Percentiles rank a stretch among this genome's conserved stretches.
Conservation (phyloP, 345 rosid genomes). For the Isatis tinctoria region DNA sequence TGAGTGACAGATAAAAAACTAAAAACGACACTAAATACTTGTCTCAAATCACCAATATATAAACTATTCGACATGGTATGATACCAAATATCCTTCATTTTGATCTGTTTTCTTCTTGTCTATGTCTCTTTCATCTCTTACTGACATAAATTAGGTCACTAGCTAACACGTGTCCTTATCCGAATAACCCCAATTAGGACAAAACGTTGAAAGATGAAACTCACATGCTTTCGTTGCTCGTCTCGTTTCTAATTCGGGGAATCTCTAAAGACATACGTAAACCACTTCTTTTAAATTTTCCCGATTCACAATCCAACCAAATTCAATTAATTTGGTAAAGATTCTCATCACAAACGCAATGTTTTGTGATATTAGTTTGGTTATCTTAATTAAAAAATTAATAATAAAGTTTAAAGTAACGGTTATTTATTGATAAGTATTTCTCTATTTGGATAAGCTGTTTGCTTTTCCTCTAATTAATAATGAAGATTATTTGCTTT, state of each 20-base stretch:
- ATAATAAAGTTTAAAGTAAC: neutral
- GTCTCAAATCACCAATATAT: neutral
- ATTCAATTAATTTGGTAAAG: slow-evolving; percentile 23
- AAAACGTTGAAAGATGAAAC: slow-evolving; percentile 15
- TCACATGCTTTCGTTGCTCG: slow-evolving; percentile 9
- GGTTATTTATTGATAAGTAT: slow-evolving; percentile 23
- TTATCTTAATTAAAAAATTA: neutral
- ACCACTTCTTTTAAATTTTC: slow-evolving; percentile 17
- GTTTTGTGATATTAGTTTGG: neutral
- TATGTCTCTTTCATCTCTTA: neutral
- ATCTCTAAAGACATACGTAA: slow-evolving; percentile 19
- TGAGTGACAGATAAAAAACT: neutral
- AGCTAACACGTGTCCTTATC: slow-evolving; percentile 29
- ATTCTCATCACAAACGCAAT: slow-evolving; percentile 14
- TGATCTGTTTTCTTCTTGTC: neutral
- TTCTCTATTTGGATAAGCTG: slow-evolving; percentile 15
- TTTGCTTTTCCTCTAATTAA: neutral
- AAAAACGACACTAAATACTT: neutral
- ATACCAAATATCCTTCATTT: neutral
- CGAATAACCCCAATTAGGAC: slow-evolving; percentile 8
- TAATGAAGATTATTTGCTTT: neutral
- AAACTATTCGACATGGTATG: neutral
- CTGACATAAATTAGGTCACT: neutral
- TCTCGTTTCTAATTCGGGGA: slow-evolving; percentile 15
- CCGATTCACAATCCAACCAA: slow-evolving; percentile 12